A percentile compares a stretch with the other conserved stretches of the same genome.
phyloP scores from a whole-genome alignment of 371 early-diverging fungal genomes.

The Apophysomyces sp. region DNA sequence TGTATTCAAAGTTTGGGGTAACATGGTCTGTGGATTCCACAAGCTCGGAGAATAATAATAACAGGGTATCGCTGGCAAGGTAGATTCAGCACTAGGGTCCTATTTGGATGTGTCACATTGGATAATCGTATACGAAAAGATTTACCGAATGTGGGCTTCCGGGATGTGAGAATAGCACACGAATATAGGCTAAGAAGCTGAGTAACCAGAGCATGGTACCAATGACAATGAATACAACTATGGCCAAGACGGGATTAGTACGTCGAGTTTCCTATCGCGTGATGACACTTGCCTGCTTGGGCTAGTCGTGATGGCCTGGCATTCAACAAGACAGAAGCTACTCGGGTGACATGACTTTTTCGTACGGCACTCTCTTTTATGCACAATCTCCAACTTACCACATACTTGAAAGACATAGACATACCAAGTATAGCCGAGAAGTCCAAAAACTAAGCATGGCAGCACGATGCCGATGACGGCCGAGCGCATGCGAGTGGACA shows the following conservation, averaged over 20 bases:
- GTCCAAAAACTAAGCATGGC: constrained; percentile 33
- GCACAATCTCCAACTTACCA: constrained; percentile 30
- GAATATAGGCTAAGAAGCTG: constrained; percentile 43
- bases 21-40: constrained; percentile 22
- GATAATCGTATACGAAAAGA: not conserved
- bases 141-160: constrained; percentile 31
- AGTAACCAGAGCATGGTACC: constrained; percentile 43
- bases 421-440: constrained; percentile 51
- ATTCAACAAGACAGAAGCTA: not conserved
- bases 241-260: not conserved
- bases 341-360: not conserved
- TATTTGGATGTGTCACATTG: no score
- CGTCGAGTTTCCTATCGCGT: not conserved
- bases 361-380: not conserved
- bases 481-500: not conserved
- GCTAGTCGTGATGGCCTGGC: not conserved
- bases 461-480: constrained; percentile 17
- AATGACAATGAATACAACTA: constrained; percentile 47
- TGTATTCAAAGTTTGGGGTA: constrained; percentile 1
- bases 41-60: constrained; percentile 33
- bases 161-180: constrained; percentile 48
- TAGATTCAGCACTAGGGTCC: not conserved
- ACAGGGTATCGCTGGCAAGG: constrained; percentile 7
- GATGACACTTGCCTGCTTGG: constrained; percentile 27
- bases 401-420: constrained; percentile 54